Evolutionary conservation across 108 stramenopile species (phyloP).

Genomic region (Fragilariopsis cylindrus): DNA sequence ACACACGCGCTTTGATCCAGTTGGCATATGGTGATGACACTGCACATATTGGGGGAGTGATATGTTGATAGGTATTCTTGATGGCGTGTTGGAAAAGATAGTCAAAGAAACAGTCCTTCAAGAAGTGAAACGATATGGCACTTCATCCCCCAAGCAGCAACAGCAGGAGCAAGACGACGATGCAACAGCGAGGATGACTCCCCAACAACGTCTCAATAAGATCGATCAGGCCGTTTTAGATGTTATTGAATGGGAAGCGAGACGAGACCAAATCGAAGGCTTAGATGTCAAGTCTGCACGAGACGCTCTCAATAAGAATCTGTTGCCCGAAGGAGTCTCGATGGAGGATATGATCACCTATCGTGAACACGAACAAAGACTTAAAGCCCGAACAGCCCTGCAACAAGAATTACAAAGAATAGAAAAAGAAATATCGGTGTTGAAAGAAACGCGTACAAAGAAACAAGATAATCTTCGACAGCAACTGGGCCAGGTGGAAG

Average conservation of each 20-base stretch:
- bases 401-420: slow-evolving; percentile 18
- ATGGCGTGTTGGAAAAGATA: slow-evolving; percentile 36
- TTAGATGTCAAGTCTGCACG: slow-evolving; percentile 31
- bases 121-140: slow-evolving; percentile 19
- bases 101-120: slow-evolving; percentile 18
- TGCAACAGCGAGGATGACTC: background rate
- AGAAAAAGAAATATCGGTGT: slow-evolving; percentile 11
- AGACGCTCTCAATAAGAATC: slow-evolving; percentile 10
- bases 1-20: slow-evolving; percentile 17
- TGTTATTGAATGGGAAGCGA: slow-evolving; percentile 23
- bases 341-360: slow-evolving; percentile 27
- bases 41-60: slow-evolving; percentile 22
- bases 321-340: slow-evolving; percentile 34
- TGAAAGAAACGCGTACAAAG: slow-evolving; percentile 11
- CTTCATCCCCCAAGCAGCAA: background rate
- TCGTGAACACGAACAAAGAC: slow-evolving; percentile 12
- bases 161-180: slow-evolving; percentile 15
- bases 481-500: slow-evolving; percentile 18
- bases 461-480: slow-evolving; percentile 1
- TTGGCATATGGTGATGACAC: slow-evolving; percentile 34
- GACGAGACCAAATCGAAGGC: slow-evolving; percentile 19
- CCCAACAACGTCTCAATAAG: slow-evolving; percentile 9
- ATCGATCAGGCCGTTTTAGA: slow-evolving; percentile 18
- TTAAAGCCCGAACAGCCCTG: slow-evolving; percentile 8
- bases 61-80: slow-evolving; percentile 32